Evolutionary conservation across 2,329 filamentous ascomycete genomes (phyloP).

Genomic region (Pseudogymnoascus destructans): DNA sequence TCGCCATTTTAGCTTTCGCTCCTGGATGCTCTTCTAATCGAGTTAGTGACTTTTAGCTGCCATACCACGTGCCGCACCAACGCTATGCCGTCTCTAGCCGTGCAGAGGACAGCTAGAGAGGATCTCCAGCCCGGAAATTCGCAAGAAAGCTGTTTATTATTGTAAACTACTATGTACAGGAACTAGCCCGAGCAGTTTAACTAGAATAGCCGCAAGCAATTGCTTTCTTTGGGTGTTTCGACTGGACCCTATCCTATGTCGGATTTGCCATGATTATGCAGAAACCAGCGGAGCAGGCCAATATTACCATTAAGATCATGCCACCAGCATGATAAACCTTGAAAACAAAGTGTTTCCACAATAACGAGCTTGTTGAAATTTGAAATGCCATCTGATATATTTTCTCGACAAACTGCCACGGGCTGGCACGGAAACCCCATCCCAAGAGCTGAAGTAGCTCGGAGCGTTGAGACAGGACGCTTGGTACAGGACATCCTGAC

Average conservation of each 20-base stretch:
- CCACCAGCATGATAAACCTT: neutral
- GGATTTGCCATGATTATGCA: slow-evolving; percentile 2
- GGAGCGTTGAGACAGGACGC: neutral
- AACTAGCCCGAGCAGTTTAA: slow-evolving; percentile 5
- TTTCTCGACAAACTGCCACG: neutral
- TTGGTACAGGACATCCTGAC: neutral
- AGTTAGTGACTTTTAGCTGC: neutral
- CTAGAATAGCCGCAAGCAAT: neutral
- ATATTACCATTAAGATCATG: slow-evolving; percentile 5
- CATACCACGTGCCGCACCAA: neutral
- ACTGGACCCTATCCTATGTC: slow-evolving; percentile 1
- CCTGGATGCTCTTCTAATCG: neutral
- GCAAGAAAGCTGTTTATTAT: slow-evolving; percentile 3
- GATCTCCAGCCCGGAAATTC: neutral
- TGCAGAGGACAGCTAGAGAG: neutral
- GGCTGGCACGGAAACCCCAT: neutral
- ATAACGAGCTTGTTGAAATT: neutral
- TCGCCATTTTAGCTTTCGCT: neutral
- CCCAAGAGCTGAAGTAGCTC: neutral
- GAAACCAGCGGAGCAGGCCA: slow-evolving; percentile 4
- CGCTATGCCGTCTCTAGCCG: neutral
- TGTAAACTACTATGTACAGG: slow-evolving; percentile 1
- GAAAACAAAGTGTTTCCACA: neutral
- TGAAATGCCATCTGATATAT: neutral
- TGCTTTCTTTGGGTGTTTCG: neutral